phyloP scores from a whole-genome alignment of 2,329 filamentous ascomycete species.

The Phialemonium atrogriseum region DNA sequence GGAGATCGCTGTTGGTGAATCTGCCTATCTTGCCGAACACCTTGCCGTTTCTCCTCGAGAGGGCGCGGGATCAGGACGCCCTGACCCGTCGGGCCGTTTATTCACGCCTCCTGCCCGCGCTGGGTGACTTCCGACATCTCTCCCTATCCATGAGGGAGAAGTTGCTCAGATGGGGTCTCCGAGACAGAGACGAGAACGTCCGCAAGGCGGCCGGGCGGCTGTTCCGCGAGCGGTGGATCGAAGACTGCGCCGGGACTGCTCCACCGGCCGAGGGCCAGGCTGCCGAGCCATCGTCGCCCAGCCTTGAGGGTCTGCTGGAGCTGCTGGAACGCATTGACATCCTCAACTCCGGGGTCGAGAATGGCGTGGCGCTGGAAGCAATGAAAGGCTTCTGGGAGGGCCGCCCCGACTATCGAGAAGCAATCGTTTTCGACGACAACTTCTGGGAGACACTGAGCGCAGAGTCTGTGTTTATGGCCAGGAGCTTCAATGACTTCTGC shows the following conservation, averaged over 20 bases:
- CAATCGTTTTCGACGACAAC: conserved; percentile 60
- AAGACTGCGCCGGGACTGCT: conserved; percentile 72
- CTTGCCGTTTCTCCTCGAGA: conserved; percentile 79
- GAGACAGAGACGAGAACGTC: conserved; percentile 90
- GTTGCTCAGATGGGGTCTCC: conserved; percentile 84
- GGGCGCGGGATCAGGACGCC: conserved; percentile 81
- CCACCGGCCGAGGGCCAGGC: conserved; percentile 52
- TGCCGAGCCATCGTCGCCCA: conserved; percentile 53
- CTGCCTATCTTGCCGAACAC: conserved; percentile 79
- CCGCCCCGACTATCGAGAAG: conserved; percentile 71
- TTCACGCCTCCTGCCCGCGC: conserved; percentile 72
- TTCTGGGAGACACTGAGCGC: conserved; percentile 78
- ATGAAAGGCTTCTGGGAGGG: conserved; percentile 97
- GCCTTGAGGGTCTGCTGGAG: conserved; percentile 77
- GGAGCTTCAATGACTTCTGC: conserved; percentile 93
- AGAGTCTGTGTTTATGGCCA: conserved; percentile 81
- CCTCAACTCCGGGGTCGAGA: conserved; percentile 80
- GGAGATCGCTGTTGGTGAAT: conserved; percentile 80
- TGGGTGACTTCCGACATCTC: conserved; percentile 91
- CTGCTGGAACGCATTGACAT: conserved; percentile 91
- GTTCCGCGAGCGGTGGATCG: conserved; percentile 95
- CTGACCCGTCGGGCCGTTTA: conserved; percentile 81
- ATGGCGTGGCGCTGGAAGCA: conserved; percentile 83
- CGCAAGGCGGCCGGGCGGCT: conserved; percentile 83
- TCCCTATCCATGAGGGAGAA: conserved; percentile 94